Evolutionary conservation across 2,329 filamentous ascomycete species (phyloP), one percentile per base, ranked within the genome.

Genomic region (Lomentospora prolificans): DNA sequence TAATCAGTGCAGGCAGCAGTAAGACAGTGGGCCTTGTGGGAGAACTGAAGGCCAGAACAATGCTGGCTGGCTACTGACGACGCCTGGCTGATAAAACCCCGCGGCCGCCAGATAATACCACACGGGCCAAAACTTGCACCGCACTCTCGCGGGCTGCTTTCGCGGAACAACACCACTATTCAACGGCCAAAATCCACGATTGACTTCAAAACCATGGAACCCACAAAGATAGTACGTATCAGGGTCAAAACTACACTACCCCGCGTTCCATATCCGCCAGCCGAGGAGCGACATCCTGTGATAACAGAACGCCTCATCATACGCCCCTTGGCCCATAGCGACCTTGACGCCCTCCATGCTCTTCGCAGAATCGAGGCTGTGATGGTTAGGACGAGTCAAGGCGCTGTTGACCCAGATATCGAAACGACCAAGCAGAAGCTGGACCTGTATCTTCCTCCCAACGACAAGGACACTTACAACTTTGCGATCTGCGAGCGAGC

Each of bases 331-430:
- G 61, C 63, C 1, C 65, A 72, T 17, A 68, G 73, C 2, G 82
- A 87, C 64, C 68, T 79, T 2, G 66, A 70, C 1, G 75, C 70
- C 5, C 58, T 83, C 14, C 70, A 80, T 59, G 67, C 67, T 22
- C 69, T 88, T 55, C 79, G 84, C 24, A 72, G 70, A 12, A 73
- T 84, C 63, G 73, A 75, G 3, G 80, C 84, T 60, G 79, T 84
- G 50, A 87, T 88, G 85, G 66, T 66, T 55, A 84, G 77, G 73
- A 83, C 82, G 55, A 55, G 59, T 3, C 60, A 63, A 60, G 75
- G 73, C 57, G 56, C 61, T 7, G 60, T 69, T 7, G 77, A 84
- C 66, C 58, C 62, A 55, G 68, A 75, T 61, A 51, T 73, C 2
- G 72, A 69, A 1, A 70, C 73, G 57, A 78, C 79, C 8, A 67